Evolutionary conservation across 2,329 filamentous ascomycete species (phyloP).

Genomic region (Penicillium sp.): DNA sequence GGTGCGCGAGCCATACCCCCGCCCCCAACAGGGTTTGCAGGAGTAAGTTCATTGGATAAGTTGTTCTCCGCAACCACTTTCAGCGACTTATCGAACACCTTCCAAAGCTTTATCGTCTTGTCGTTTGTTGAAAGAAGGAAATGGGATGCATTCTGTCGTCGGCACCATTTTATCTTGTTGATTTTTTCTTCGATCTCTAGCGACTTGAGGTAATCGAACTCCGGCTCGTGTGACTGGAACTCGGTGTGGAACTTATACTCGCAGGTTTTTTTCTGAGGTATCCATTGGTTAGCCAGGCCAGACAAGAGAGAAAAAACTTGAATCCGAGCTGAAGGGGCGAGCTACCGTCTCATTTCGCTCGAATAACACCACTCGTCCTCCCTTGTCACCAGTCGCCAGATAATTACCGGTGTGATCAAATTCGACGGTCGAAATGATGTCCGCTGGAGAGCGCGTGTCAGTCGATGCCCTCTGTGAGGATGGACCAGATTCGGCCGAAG

Average conservation of each 20-base stretch:
- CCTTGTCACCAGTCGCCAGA: slow-evolving; percentile 52
- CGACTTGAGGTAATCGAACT: slow-evolving; percentile 99
- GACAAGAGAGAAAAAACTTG: not conserved
- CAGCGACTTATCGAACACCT: slow-evolving; percentile 98
- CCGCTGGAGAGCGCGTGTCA: slow-evolving; percentile 35
- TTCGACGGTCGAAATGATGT: slow-evolving; percentile 53
- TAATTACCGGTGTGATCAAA: slow-evolving; percentile 54
- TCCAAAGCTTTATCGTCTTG: slow-evolving; percentile 99
- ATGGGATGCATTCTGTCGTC: slow-evolving; percentile 95
- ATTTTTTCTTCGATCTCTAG: slow-evolving; percentile 99
- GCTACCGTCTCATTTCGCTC: slow-evolving; percentile 84
- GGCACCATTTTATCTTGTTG: slow-evolving; percentile 99
- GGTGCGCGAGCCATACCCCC: slow-evolving; percentile 72
- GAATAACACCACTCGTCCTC: slow-evolving; percentile 51
- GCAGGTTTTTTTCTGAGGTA: slow-evolving; percentile 90
- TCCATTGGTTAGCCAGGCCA: slow-evolving; percentile 32
- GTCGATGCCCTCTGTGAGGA: slow-evolving; percentile 7
- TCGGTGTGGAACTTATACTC: slow-evolving; percentile 99
- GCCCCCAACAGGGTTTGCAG: slow-evolving; percentile 65
- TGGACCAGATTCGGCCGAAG: slow-evolving; percentile 5
- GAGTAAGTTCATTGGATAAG: slow-evolving; percentile 87
- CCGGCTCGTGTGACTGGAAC: slow-evolving; percentile 98
- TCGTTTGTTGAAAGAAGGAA: slow-evolving; percentile 98
- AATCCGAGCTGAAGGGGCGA: slow-evolving; percentile 1
- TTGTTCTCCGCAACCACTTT: slow-evolving; percentile 99